Conservation (phyloP, 2,329 filamentous ascomycete species). For the Penicillium sp. region DNA sequence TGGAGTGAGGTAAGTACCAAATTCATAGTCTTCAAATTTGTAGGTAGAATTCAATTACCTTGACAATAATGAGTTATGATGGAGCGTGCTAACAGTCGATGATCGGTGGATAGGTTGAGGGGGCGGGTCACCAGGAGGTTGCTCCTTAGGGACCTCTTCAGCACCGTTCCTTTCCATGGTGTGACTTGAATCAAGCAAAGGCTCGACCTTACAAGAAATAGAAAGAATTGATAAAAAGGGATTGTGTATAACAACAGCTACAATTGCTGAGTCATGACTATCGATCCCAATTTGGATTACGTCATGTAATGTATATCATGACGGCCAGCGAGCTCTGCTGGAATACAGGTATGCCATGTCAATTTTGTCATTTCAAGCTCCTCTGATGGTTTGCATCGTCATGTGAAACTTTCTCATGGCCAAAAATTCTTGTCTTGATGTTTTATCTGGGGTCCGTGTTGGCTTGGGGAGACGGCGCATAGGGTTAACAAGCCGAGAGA, state of each 20-base stretch:
- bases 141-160: not conserved
- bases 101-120: constrained; percentile 7
- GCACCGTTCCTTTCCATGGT: not conserved
- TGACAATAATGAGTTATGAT: constrained; percentile 26
- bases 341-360: no score
- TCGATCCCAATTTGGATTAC: not conserved
- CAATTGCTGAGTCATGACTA: constrained; percentile 11
- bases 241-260: not conserved
- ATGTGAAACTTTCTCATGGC: no score
- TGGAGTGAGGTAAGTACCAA: not conserved
- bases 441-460: no score
- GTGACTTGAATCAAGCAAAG: not conserved
- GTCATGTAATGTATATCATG: not conserved
- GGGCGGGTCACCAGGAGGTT: not conserved
- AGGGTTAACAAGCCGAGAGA: no score
- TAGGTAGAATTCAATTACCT: constrained; percentile 8
- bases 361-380: no score
- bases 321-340: not conserved
- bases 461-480: no score
- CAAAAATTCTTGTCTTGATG: no score
- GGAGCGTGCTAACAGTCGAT: constrained; percentile 21
- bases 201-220: not conserved
- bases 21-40: not conserved
- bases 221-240: not conserved
- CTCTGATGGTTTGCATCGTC: no score